These are phyloP conservation scores for Stephanodiscus triporus DNA, from an alignment of 108 stramenopile genomes.

Conservation along the genomic window DNA sequence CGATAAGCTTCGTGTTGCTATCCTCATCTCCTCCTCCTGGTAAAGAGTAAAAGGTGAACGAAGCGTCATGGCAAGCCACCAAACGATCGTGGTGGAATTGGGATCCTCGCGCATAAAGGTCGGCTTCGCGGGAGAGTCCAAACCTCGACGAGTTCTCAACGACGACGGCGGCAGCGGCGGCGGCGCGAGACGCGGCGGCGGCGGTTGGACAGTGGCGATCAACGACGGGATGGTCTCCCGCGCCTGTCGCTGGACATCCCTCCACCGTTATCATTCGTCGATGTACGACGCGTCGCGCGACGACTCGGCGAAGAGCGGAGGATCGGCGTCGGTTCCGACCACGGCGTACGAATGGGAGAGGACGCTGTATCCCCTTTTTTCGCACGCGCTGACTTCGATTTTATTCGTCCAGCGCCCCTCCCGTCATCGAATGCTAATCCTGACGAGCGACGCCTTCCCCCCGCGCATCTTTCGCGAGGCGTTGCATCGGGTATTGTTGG, in stretches of 20 bases:
- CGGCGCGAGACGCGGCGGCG: neutral
- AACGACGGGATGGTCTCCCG: slow-evolving; percentile 35
- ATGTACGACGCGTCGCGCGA: neutral
- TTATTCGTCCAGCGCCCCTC: slow-evolving; percentile 42
- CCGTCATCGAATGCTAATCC: slow-evolving; percentile 38
- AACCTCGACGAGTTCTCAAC: slow-evolving; percentile 38
- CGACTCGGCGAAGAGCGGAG: neutral
- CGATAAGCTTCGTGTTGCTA: no score
- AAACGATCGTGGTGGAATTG: slow-evolving; percentile 44
- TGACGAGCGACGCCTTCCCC: slow-evolving; percentile 27
- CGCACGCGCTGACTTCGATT: slow-evolving; percentile 36
- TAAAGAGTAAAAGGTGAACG: no score
- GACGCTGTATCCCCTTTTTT: slow-evolving; percentile 37
- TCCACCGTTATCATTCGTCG: slow-evolving; percentile 29
- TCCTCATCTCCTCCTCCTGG: no score
- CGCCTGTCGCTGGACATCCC: slow-evolving; percentile 26
- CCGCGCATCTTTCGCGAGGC: slow-evolving; percentile 33
- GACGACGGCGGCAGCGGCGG: slow-evolving; percentile 2
- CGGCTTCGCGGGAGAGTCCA: slow-evolving; percentile 49
- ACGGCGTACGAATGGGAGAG: slow-evolving; percentile 41
- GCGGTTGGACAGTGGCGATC: slow-evolving; percentile 18
- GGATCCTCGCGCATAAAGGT: slow-evolving; percentile 49
- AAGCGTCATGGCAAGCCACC: slow-evolving; percentile 27
- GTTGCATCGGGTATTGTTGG: slow-evolving; percentile 26
- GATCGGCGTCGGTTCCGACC: neutral